Base-by-base conservation (phyloP, 805 yeast genomes). In the Candida nonsorbophila region DNA sequence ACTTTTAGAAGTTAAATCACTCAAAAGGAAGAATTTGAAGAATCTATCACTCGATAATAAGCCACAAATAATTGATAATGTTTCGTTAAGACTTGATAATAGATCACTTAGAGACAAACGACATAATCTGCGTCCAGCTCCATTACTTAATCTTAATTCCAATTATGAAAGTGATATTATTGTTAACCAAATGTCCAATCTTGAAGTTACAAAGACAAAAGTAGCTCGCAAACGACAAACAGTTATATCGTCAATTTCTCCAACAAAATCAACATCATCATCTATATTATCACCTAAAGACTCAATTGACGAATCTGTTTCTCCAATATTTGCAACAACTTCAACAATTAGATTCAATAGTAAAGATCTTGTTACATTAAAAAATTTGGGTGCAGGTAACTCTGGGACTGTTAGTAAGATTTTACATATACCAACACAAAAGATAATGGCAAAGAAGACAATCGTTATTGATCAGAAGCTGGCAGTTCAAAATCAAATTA, bases 341-440 rank as follows among this genome's bases (percentile, higher is more conserved):
- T 36, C 59, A 3, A 27, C 53, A 10, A 32, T 59, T 14, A 50
- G 45, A 24, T 44, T 64, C 19, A 49, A 51, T 29, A 58, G 50
- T 38, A 77, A 76, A 24, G 96, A 92, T 47, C 56, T 92, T 15
- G 74, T 87, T 10, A 74, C 78, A 19, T 53, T 92, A 29, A 78
- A 84, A 36, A 78, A 77, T 37, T 66, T 92, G 28, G 99, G 99
- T 7, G 72, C 85, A 16, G 99, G 99, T 8, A 88, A 85, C 51
- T 86, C 95, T 8, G 99, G 99, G 2, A 78, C 86, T 2, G 99
- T 92, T 3, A 65, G 82, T 25, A 86, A 88, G 49, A 94, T 87
- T 8, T 59, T 86, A 29, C 97, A 92, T 55, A 71, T 84, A 4
- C 96, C 97, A 7, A 79, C 90, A 7, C 85, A 87, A 38, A 79